These are phyloP conservation scores for Dendrobium huoshanense DNA, from an alignment of 106 monocot genomes.

Conservation along the genomic window DNA sequence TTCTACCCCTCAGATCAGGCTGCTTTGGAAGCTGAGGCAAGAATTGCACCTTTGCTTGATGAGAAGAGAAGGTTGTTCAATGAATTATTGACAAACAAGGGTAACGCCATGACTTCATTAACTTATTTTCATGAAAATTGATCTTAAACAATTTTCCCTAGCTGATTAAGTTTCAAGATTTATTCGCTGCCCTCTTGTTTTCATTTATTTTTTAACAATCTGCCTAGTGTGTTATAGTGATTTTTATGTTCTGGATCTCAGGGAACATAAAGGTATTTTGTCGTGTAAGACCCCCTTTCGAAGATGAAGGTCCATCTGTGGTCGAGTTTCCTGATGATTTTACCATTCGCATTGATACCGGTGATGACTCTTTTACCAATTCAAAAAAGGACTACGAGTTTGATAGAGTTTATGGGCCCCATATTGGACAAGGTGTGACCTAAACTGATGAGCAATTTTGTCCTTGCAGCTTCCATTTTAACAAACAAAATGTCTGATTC, in stretches of 20 bases:
- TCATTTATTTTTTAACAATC: not conserved
- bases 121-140: not conserved
- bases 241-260: constrained; percentile 19
- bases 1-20: constrained; percentile 64
- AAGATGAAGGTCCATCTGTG: constrained; percentile 82
- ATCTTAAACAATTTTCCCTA: not conserved
- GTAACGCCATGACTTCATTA: constrained; percentile 19
- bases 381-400: constrained; percentile 94
- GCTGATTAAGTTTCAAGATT: constrained; percentile 1
- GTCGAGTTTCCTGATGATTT: constrained; percentile 93
- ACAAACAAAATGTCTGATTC: not conserved
- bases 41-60: constrained; percentile 71
- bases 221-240: not conserved
- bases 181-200: not conserved
- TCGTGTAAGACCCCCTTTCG: constrained; percentile 86
- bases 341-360: constrained; percentile 70
- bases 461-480: not conserved
- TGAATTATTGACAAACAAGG: constrained; percentile 80
- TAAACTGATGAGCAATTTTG: not conserved
- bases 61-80: constrained; percentile 91
- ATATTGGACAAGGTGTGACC: constrained; percentile 84
- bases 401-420: constrained; percentile 96
- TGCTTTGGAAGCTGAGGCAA: constrained; percentile 76
- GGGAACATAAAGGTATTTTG: constrained; percentile 93
- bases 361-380: constrained; percentile 73